Base-by-base conservation (phyloP, 495 filamentous ascomycete genomes). In the Choiromyces venosus region DNA sequence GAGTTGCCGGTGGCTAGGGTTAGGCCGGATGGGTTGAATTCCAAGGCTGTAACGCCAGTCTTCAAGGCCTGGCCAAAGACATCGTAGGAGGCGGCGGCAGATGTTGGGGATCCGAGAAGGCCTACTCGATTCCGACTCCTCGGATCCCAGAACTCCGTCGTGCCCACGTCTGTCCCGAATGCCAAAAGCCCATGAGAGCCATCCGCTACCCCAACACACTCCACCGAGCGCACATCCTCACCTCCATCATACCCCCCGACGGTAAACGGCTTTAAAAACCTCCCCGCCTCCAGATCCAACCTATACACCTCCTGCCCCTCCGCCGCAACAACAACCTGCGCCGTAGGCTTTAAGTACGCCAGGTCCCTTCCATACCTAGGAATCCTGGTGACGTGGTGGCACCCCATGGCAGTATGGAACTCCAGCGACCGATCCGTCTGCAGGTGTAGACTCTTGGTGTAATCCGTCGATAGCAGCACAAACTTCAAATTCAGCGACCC, bases 131-230 rank as follows among this genome's bases (percentile, higher is more conserved):
- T 89, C 80, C 92, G 90, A 70, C 89, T 91, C 74, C 96, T 86
- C 4, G 93, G 87, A 81, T 99, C 96, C 91, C 92, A 99, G 75
- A 98, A 93, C 76, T 98, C 96, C 39, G 98, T 93, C 8, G 93
- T 96, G n/a, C 96, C 94, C 52, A 92, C 83, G 3, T 92, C 91
- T n/a, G 96, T 98, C 40, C 96, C 96, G 78, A 99, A 98, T 1
- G 96, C 93, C 64, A 94, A 86, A 16, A 99, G 86, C 61, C 93
- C 93, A 82, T 99, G 96, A 61, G 92, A 93, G 16, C 90, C 89
- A 79, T 97, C 93, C 18, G 95, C 96, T 68, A 97, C 89, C 2
- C 93, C 90, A 67, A 91, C 94, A 12, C 89, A 90, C 78, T 99
- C 97, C n/a, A 96, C 93, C 29, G 89, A 87, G 14, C 96, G 92